Evolutionary conservation across 495 filamentous ascomycete genomes (phyloP), one percentile per base, ranked within the genome.

Genomic region (Penicillium odoratum): DNA sequence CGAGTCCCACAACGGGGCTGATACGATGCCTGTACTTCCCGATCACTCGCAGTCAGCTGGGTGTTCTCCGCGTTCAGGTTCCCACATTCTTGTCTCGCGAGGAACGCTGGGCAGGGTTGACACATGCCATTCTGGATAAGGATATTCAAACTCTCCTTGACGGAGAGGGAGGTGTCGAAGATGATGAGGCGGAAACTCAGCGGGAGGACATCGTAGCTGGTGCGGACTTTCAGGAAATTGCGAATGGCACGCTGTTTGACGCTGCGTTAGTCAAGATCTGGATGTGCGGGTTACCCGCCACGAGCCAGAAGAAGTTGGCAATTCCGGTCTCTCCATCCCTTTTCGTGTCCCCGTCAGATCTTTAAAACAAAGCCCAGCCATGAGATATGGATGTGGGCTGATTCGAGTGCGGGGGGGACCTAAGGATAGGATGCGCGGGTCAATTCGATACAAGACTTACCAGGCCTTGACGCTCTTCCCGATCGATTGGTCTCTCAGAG

Each of bases 161-260:
- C 95, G 25, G 97, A 86, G 49, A 99, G 82, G 55, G 90, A 85
- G 47, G 92, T 98, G 71, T 98, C 94, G 71, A 99, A 90, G 52
- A 98, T 85, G 68, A 99, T 93, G 51, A 99, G 86, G 55, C 94
- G 88, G 75, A 94, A 99, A 57, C 92, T 97, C 48, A 99, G 85
- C n/a, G 94, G 94, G 25, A 99, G 84, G 60, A 99, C 95, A 76
- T 99, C 94, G 81, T 99, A 98, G 68, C 92, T 97, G 36, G 88
- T 97, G 61, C 94, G 88, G 59, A 96, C 89, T 73, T 93, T 97
- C 65, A 99, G 84, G 78, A 99, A 99, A 64, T 96, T 91, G 72
- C 94, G 88, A 69, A 99, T 90, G 55, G 88, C 87, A 77, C 85
- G 84, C 92, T 97, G 57, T 58, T 61, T 58, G 58, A 60, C 51